Percentiles rank a stretch among this genome's conserved stretches.
Evolutionary conservation across 148 eudicot species (phyloP).

Genomic region (Persicaria maculosa): DNA sequence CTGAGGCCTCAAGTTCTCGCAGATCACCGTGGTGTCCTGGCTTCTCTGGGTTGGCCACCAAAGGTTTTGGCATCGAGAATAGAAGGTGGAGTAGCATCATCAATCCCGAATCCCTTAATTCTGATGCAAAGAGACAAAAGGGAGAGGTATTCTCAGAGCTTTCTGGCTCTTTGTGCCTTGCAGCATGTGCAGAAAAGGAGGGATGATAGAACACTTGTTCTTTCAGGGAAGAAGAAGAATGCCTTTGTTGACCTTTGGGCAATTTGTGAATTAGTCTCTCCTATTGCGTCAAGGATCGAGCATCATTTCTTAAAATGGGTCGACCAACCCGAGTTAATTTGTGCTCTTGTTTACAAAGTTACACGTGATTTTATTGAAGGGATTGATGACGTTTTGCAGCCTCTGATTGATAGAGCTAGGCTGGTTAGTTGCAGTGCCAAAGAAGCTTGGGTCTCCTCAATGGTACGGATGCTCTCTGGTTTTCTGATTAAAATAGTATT

Average conservation of each 20-base stretch:
- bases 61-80: constrained; percentile 24
- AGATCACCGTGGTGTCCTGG: constrained; percentile 38
- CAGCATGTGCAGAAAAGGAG: constrained; percentile 35
- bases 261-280: constrained; percentile 44
- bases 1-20: constrained; percentile 49
- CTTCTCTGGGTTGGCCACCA: constrained; percentile 48
- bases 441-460: constrained; percentile 50
- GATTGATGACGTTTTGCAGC: constrained; percentile 49
- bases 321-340: constrained; percentile 40
- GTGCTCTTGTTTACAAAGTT: constrained; percentile 40
- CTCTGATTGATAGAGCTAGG: constrained; percentile 46
- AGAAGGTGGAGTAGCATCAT: constrained; percentile 16
- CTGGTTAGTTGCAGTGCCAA: constrained; percentile 45
- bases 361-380: constrained; percentile 41
- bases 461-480: constrained; percentile 33
- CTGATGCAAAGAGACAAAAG: constrained; percentile 38
- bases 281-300: constrained; percentile 44
- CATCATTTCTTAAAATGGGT: constrained; percentile 43
- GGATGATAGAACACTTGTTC: constrained; percentile 24
- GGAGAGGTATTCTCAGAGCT: constrained; percentile 39
- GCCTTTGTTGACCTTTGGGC: constrained; percentile 35
- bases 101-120: constrained; percentile 41
- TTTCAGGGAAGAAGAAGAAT: constrained; percentile 21
- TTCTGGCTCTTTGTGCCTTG: constrained; percentile 45
- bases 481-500: constrained; percentile 35